Evolutionary conservation across 805 yeast genomes (phyloP).

Genomic region (Monosporozyma unispora): DNA sequence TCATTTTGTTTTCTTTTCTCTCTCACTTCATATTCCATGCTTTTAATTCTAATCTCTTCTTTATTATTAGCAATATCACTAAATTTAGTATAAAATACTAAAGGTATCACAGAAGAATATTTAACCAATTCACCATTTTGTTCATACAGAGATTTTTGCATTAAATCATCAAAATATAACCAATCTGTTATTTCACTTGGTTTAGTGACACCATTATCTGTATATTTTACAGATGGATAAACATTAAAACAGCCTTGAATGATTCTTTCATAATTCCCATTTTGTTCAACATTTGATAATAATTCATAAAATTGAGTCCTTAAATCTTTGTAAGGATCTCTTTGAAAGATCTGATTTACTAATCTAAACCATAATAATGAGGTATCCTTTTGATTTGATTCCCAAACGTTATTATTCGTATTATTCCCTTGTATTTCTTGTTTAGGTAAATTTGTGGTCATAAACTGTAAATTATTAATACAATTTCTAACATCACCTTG

Average conservation of each 20-base stretch:
- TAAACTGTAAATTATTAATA: conserved; percentile 72
- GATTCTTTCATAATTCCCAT: conserved; percentile 52
- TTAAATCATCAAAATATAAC: conserved; percentile 62
- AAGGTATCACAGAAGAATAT: conserved; percentile 48
- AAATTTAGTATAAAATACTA: conserved; percentile 57
- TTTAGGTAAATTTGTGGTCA: conserved; percentile 12
- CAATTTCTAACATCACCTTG: conserved; percentile 84
- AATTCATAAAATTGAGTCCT: conserved; percentile 42
- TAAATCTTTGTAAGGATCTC: conserved; percentile 38
- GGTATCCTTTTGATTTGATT: conserved; percentile 43
- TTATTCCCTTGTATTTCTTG: conserved; percentile 1
- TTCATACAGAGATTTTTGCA: conserved; percentile 30
- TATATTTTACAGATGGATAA: conserved; percentile 51
- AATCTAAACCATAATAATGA: conserved; percentile 59
- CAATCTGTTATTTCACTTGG: conserved; percentile 64
- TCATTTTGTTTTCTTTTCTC: conserved; percentile 24
- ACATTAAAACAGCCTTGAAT: conserved; percentile 62
- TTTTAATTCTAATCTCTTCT: conserved; percentile 24
- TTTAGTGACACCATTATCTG: conserved; percentile 53
- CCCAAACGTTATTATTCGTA: conserved; percentile 9
- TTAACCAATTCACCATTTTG: conserved; percentile 41
- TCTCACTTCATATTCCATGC: conserved; percentile 24
- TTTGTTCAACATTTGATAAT: conserved; percentile 37
- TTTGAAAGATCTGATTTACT: conserved; percentile 51
- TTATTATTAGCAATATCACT: conserved; percentile 48